Evolutionary conservation across 345 rosid genomes (phyloP).

Genomic region (Aquilaria sinensis): DNA sequence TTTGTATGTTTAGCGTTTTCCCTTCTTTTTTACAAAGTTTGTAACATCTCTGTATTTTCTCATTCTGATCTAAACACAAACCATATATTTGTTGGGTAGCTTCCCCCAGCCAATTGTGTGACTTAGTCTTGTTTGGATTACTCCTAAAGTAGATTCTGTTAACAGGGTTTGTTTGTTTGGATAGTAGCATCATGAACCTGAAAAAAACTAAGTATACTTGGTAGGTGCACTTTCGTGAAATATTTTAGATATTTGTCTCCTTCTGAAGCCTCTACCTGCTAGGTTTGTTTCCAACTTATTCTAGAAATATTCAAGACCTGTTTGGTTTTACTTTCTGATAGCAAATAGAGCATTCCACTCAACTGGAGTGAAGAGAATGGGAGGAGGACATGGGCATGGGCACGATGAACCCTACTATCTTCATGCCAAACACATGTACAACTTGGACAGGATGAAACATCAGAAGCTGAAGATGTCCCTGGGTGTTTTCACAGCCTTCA

Average conservation of each 20-base stretch:
- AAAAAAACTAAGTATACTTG: not conserved
- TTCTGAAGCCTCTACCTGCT: constrained; percentile 23
- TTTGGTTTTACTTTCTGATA: constrained; percentile 15
- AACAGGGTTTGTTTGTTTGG: too few species aligned
- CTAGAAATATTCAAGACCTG: not conserved
- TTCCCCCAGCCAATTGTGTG: too few species aligned
- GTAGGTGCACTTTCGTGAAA: too few species aligned
- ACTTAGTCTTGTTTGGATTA: too few species aligned
- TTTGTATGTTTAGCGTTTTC: too few species aligned
- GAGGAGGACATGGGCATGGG: constrained; percentile 70
- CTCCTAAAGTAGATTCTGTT: too few species aligned
- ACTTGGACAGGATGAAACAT: constrained; percentile 84
- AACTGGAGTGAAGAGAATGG: constrained; percentile 74
- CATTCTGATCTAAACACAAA: too few species aligned
- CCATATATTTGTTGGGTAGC: too few species aligned
- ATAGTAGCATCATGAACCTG: not conserved
- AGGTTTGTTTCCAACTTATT: not conserved
- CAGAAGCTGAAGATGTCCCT: constrained; percentile 83
- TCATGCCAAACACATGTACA: constrained; percentile 97
- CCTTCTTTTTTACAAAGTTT: too few species aligned
- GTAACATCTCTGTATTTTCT: too few species aligned
- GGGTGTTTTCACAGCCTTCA: constrained; percentile 77
- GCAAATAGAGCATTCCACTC: constrained; percentile 46
- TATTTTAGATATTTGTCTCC: too few species aligned
- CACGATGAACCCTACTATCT: constrained; percentile 75